Conservation (phyloP, 345 rosid species). For the Citrus mangshanensis region DNA sequence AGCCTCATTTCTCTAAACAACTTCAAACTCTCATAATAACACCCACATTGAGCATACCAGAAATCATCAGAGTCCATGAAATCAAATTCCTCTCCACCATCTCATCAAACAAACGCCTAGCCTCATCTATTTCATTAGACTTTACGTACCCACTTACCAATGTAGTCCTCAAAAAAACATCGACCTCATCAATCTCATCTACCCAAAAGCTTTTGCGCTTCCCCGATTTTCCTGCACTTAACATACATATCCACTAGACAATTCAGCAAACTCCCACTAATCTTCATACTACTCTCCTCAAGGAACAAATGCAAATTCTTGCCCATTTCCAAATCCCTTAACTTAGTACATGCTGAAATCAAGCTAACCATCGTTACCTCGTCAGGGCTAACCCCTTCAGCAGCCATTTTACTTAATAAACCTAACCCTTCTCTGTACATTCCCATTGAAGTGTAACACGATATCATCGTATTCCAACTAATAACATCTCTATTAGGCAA, state of each 20-base stretch:
- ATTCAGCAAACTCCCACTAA: background rate
- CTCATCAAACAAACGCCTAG: background rate
- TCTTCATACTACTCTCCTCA: background rate
- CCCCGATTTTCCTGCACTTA: background rate
- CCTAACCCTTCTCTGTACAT: background rate
- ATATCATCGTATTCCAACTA: slow-evolving; percentile 8
- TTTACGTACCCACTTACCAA: background rate
- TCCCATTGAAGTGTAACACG: background rate
- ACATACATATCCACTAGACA: background rate
- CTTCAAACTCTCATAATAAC: background rate
- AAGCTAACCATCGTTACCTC: background rate
- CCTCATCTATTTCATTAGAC: background rate
- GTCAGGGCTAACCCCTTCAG: background rate
- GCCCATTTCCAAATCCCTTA: background rate
- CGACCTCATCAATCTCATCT: background rate
- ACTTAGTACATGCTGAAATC: background rate
- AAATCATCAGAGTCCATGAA: background rate
- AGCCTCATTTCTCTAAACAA: background rate
- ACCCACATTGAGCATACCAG: background rate
- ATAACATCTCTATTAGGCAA: background rate
- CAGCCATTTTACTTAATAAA: background rate
- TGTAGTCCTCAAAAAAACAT: slow-evolving; percentile 1
- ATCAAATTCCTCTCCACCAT: slow-evolving; percentile 1
- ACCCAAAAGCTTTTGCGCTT: background rate
- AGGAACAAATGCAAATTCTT: background rate